phyloP scores from a whole-genome alignment of 345 rosid genomes.

The Moricandia arvensis region DNA sequence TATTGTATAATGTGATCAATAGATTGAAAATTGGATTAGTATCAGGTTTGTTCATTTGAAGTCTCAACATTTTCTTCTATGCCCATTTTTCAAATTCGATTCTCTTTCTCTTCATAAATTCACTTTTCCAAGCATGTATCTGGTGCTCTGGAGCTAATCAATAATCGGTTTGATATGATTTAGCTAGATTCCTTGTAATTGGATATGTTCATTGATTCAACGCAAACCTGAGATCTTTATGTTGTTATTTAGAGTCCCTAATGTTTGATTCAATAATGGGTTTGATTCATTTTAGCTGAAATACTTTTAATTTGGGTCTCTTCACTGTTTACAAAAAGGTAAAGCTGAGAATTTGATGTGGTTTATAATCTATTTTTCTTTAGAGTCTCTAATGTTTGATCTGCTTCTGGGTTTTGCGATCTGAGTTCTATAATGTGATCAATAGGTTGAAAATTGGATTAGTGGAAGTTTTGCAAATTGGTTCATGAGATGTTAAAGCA shows the following conservation, averaged over 20 bases:
- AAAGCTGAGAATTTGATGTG: not conserved
- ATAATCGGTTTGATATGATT: not conserved
- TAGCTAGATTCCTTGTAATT: not conserved
- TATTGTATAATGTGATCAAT: not conserved
- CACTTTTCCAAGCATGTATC: no score
- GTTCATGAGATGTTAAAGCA: not conserved
- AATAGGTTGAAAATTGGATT: not conserved
- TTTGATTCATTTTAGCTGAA: not conserved
- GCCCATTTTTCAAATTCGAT: no score
- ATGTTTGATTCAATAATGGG: not conserved
- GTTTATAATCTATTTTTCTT: not conserved
- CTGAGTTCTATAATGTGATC: not conserved
- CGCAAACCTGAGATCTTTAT: not conserved
- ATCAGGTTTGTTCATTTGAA: no score
- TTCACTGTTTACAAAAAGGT: not conserved
- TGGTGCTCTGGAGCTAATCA: not conserved
- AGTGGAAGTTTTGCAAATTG: not conserved
- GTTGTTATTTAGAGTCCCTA: not conserved
- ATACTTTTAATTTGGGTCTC: not conserved
- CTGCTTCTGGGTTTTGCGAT: not conserved
- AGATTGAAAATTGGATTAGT: not conserved
- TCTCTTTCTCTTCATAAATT: no score
- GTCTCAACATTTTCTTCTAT: no score
- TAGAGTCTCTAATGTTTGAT: not conserved
- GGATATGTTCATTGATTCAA: not conserved